Evolutionary conservation across 2,329 filamentous ascomycete species (phyloP).

Genomic region (Aspergillus cejpii): DNA sequence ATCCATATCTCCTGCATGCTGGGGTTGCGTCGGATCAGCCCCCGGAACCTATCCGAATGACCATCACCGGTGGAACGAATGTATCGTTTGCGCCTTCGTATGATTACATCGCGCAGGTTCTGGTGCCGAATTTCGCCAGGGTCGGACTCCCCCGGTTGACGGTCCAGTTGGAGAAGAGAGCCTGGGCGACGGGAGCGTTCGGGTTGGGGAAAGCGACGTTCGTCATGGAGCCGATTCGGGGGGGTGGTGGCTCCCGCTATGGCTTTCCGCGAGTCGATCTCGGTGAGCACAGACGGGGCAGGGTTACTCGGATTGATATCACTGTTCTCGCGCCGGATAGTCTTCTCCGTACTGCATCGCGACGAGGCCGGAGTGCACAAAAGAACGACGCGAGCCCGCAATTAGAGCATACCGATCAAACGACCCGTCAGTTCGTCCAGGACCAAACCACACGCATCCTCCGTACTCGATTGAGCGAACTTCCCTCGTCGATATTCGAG

Average conservation of each 20-base stretch:
- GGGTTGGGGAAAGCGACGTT: conserved; percentile 48
- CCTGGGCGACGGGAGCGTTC: conserved; percentile 47
- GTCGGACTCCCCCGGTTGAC: conserved; percentile 47
- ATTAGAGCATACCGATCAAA: background rate
- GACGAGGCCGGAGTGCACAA: background rate
- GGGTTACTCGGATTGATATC: conserved; percentile 33
- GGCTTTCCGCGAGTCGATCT: conserved; percentile 32
- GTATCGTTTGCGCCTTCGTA: conserved; percentile 49
- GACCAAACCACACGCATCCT: conserved; percentile 14
- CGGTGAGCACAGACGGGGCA: conserved; percentile 22
- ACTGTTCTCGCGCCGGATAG: conserved; percentile 36
- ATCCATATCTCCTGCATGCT: conserved; percentile 52
- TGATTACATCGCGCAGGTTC: conserved; percentile 52
- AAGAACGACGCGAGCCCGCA: background rate
- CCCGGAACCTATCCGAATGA: conserved; percentile 31
- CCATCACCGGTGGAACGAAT: conserved; percentile 54
- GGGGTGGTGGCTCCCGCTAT: background rate
- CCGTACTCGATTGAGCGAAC: conserved; percentile 11
- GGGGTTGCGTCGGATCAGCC: conserved; percentile 12
- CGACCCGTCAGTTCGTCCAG: conserved; percentile 22
- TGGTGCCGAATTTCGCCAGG: conserved; percentile 47
- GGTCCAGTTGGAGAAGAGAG: conserved; percentile 42
- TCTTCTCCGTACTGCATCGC: background rate
- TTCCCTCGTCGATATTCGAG: conserved; percentile 14
- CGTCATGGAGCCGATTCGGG: conserved; percentile 39